A percentile compares a stretch with the other conserved stretches of the same genome.
phyloP scores from a whole-genome alignment of 1,139 yeast genomes.

The Taiozyma onychis region DNA sequence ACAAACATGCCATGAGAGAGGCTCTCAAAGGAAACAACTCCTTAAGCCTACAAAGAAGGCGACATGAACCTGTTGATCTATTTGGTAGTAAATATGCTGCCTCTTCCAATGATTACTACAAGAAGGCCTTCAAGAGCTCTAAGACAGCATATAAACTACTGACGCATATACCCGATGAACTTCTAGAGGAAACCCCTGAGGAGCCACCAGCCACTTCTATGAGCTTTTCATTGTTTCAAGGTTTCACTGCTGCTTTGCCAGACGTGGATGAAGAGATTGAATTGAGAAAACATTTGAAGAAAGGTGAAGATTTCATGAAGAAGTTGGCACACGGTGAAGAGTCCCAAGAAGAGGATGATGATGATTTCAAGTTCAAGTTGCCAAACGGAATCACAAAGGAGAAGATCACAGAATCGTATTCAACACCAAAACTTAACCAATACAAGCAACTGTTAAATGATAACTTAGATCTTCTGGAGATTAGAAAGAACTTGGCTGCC shows the following conservation, averaged over 20 bases:
- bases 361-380: conserved; percentile 22
- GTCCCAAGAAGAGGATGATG: conserved; percentile 14
- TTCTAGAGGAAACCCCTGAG: conserved; percentile 45
- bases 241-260: conserved; percentile 55
- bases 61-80: conserved; percentile 17
- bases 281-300: conserved; percentile 14
- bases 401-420: conserved; percentile 35
- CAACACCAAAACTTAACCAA: conserved; percentile 30
- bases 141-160: conserved; percentile 40
- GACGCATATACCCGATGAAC: conserved; percentile 49
- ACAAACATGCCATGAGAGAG: conserved; percentile 44
- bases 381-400: conserved; percentile 35
- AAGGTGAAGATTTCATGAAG: conserved; percentile 15
- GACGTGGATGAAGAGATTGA: conserved; percentile 35
- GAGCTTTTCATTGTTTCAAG: conserved; percentile 54
- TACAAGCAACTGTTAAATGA: conserved; percentile 38
- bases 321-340: conserved; percentile 14
- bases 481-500: conserved; percentile 59
- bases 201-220: conserved; percentile 7
- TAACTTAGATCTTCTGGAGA: conserved; percentile 48
- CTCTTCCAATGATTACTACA: conserved; percentile 26
- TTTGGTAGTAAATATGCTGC: conserved; percentile 25
- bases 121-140: conserved; percentile 25
- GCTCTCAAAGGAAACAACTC: conserved; percentile 28
- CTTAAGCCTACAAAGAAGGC: conserved; percentile 14